phyloP scores from a whole-genome alignment of 164 flowering plant genomes.

The Kingdonia uniflora region DNA sequence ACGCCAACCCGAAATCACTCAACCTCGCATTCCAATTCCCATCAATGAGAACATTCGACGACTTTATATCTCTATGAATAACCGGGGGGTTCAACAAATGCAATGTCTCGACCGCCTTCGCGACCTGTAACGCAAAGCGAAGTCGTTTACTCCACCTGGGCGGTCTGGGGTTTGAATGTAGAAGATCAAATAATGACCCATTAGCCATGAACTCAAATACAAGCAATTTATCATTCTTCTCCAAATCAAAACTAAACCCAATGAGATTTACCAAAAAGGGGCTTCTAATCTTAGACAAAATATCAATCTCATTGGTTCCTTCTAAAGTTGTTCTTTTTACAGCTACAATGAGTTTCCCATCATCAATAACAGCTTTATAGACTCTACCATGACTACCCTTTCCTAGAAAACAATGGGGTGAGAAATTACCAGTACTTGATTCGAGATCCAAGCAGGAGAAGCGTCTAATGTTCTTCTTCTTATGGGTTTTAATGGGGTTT shows the following conservation, averaged over 20 bases:
- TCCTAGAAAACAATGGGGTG: slow-evolving; percentile 51
- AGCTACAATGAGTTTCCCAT: slow-evolving; percentile 46
- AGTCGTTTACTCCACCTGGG: slow-evolving; percentile 54
- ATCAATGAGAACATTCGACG: slow-evolving; percentile 71
- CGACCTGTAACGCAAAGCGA: slow-evolving; percentile 47
- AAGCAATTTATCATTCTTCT: slow-evolving; percentile 20
- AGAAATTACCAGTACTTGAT: slow-evolving; percentile 56
- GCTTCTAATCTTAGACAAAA: slow-evolving; percentile 41
- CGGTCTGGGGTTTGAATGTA: slow-evolving; percentile 38
- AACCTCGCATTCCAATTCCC: slow-evolving; percentile 42
- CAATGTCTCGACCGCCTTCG: slow-evolving; percentile 45
- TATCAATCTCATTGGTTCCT: slow-evolving; percentile 52
- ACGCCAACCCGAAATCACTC: slow-evolving; percentile 76
- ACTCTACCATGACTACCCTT: slow-evolving; percentile 87
- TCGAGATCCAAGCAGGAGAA: slow-evolving; percentile 48
- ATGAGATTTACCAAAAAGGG: slow-evolving; percentile 61
- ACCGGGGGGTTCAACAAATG: slow-evolving; percentile 74
- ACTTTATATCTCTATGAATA: slow-evolving; percentile 87
- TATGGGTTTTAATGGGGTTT: neutral
- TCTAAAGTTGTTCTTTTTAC: slow-evolving; percentile 30
- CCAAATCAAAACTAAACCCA: slow-evolving; percentile 36
- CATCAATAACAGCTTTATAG: slow-evolving; percentile 53
- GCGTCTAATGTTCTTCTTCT: slow-evolving; percentile 14
- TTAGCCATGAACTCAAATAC: slow-evolving; percentile 85
- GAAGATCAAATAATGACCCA: slow-evolving; percentile 55